These are phyloP conservation scores for Acacia confusa DNA, from an alignment of 306 rosid genomes.

Conservation along the genomic window DNA sequence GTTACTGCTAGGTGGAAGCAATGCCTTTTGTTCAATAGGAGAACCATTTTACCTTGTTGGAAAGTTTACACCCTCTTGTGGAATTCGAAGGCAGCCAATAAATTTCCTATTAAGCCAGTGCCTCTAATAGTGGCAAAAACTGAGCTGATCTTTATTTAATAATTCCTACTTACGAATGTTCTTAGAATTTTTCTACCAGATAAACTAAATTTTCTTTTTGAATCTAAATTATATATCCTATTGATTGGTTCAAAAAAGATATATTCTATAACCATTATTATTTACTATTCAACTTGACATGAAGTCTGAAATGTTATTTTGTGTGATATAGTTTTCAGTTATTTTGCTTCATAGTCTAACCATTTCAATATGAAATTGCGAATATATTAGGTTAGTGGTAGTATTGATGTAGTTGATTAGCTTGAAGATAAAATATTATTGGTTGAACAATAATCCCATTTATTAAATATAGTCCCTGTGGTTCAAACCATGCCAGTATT, in stretches of 20 bases:
- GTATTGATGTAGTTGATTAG: constrained; percentile 6
- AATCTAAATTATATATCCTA: neutral
- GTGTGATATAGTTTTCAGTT: constrained; percentile 5
- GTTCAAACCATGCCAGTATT: constrained; percentile 3
- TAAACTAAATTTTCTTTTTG: neutral
- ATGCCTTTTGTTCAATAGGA: constrained; percentile 3
- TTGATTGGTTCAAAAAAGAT: neutral
- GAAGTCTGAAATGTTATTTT: constrained; percentile 21
- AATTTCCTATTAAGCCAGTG: constrained; percentile 15
- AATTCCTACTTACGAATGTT: neutral
- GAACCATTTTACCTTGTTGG: neutral
- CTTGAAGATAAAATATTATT: neutral
- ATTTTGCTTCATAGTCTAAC: constrained; percentile 7
- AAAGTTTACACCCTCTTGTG: neutral
- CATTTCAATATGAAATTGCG: neutral
- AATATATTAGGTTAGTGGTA: neutral
- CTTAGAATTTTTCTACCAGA: neutral
- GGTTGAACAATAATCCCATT: neutral
- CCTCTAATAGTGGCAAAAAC: constrained; percentile 16
- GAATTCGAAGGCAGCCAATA: constrained; percentile 20
- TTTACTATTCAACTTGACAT: constrained; percentile 9
- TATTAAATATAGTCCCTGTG: neutral
- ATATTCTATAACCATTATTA: neutral
- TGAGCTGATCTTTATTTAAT: neutral
- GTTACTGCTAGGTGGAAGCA: constrained; percentile 5